These are phyloP conservation scores for Hsuehochloa calcarea DNA, from an alignment of 176 grass and related monocot species.

Conservation along the genomic window DNA sequence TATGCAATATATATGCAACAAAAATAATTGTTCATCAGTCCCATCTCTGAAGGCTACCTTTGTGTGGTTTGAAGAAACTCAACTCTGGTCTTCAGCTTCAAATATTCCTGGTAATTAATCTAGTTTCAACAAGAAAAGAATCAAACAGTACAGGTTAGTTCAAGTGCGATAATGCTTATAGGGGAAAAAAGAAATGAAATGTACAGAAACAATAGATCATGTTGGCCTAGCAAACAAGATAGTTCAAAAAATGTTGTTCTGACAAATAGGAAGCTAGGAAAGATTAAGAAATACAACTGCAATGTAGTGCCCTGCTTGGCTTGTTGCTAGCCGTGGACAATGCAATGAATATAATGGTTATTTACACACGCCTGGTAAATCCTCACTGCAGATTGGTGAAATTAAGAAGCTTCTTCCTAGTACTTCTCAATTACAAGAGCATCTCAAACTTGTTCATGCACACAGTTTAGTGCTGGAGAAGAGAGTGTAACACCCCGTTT, in stretches of 20 bases:
- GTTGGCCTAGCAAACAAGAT: neutral
- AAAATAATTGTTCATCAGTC: neutral
- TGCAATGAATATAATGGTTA: neutral
- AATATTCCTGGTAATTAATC: constrained; percentile 76
- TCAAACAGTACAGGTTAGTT: neutral
- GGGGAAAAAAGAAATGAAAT: neutral
- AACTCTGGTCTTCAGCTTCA: constrained; percentile 78
- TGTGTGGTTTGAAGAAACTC: constrained; percentile 78
- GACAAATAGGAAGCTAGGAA: neutral
- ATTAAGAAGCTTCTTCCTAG: neutral
- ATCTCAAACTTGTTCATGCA: neutral
- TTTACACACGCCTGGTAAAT: neutral
- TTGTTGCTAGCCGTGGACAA: neutral
- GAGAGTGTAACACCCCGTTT: too few relatives aligned
- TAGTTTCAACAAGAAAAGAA: constrained; percentile 42
- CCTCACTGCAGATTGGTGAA: neutral
- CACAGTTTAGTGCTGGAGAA: neutral
- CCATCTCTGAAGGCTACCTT: constrained; percentile 51
- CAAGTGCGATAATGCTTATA: neutral
- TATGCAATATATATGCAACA: neutral
- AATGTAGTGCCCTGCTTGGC: neutral
- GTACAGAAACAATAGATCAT: neutral
- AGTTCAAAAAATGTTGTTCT: neutral
- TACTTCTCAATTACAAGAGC: neutral
- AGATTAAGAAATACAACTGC: too few relatives aligned